phyloP scores from a whole-genome alignment of 805 yeast species.

The Tetrapisispora arboricola region DNA sequence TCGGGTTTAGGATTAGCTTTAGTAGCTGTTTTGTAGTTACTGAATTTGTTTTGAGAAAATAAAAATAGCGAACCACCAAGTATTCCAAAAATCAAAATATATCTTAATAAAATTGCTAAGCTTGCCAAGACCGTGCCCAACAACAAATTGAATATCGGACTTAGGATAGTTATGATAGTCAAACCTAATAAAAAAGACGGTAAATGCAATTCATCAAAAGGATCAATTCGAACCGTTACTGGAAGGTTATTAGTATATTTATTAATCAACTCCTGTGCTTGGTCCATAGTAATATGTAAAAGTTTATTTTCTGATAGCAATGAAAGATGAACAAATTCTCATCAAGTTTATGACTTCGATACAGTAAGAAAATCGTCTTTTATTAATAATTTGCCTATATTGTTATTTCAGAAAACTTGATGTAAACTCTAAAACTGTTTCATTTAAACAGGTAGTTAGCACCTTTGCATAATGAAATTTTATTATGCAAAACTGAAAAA shows the following conservation, averaged over 20 bases:
- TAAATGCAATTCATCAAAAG: constrained; percentile 12
- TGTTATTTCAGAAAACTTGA: too few species aligned
- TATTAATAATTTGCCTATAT: too few species aligned
- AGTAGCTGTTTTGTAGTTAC: background rate
- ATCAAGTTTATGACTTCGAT: too few species aligned
- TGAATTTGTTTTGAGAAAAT: background rate
- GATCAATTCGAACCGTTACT: constrained; percentile 3
- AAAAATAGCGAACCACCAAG: constrained; percentile 3
- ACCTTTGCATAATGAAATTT: too few species aligned
- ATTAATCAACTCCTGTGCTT: constrained; percentile 5
- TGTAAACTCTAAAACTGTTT: too few species aligned
- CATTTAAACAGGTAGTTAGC: too few species aligned
- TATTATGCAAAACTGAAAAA: too few species aligned
- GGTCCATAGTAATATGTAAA: constrained; percentile 24
- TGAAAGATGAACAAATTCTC: too few species aligned
- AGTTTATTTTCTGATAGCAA: too few species aligned
- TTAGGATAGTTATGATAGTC: constrained; percentile 10
- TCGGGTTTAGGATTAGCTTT: too few species aligned
- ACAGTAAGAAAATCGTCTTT: too few species aligned
- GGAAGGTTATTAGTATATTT: background rate
- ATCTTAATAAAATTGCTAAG: constrained; percentile 13
- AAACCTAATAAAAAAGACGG: constrained; percentile 20
- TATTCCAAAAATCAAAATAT: constrained; percentile 13
- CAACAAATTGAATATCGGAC: constrained; percentile 17
- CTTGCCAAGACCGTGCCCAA: constrained; percentile 21